phyloP scores from a whole-genome alignment of 345 rosid species.

The Zanthoxylum bungeanum region DNA sequence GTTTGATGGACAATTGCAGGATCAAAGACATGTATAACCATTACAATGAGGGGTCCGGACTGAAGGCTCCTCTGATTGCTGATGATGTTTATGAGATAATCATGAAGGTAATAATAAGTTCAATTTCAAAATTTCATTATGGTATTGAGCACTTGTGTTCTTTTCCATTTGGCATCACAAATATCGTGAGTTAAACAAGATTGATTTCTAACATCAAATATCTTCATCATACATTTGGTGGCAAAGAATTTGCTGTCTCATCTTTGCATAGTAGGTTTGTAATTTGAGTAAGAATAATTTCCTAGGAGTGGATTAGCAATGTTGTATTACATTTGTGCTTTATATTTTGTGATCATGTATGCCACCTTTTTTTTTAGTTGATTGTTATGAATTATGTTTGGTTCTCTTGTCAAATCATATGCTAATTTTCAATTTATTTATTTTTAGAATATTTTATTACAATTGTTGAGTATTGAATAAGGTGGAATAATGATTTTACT shows the following conservation, averaged over 20 bases:
- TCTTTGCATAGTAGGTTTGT: neutral
- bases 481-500: neutral
- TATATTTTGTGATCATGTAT: neutral
- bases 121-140: neutral
- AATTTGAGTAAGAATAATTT: neutral
- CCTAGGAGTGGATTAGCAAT: neutral
- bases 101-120: slow-evolving; percentile 52
- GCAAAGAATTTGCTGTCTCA: neutral
- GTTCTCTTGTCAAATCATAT: slow-evolving; percentile 27
- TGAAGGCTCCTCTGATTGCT: slow-evolving; percentile 73
- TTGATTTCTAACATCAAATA: neutral
- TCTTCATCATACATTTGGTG: neutral
- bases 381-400: slow-evolving; percentile 71
- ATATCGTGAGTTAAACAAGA: neutral
- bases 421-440: neutral
- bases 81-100: slow-evolving; percentile 89
- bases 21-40: slow-evolving; percentile 69
- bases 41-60: slow-evolving; percentile 63
- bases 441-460: neutral
- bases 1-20: slow-evolving; percentile 34
- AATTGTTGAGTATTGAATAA: neutral
- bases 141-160: neutral
- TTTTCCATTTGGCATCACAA: neutral
- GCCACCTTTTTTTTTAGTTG: slow-evolving; percentile 27
- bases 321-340: neutral